These are phyloP conservation scores for Erigeron canadensis DNA, from an alignment of 129 eudicot genomes.

Conservation along the genomic window DNA sequence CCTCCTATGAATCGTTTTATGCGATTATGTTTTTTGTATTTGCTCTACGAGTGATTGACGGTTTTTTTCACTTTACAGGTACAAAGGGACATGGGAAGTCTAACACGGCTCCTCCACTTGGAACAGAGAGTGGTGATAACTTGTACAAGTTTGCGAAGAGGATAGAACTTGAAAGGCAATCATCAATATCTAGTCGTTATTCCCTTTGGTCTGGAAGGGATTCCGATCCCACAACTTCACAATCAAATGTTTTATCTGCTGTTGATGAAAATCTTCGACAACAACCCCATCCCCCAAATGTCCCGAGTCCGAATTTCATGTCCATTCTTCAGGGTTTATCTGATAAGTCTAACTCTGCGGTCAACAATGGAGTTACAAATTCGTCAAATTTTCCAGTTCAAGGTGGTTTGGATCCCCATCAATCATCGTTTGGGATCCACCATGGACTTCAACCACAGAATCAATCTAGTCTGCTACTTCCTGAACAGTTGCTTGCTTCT, in stretches of 20 bases:
- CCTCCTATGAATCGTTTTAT: too few relatives aligned
- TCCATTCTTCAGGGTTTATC: slow-evolving; percentile 69
- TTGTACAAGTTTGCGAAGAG: slow-evolving; percentile 59
- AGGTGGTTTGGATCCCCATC: slow-evolving; percentile 63
- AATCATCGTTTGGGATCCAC: slow-evolving; percentile 51
- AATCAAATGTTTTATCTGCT: slow-evolving; percentile 47
- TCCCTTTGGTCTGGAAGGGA: slow-evolving; percentile 68
- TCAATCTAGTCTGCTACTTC: slow-evolving; percentile 38
- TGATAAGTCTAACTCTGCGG: slow-evolving; percentile 48
- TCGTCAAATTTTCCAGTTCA: slow-evolving; percentile 74
- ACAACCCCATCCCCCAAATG: slow-evolving; percentile 31
- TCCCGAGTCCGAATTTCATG: slow-evolving; percentile 58
- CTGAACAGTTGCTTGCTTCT: slow-evolving; percentile 66
- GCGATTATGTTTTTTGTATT: too few relatives aligned
- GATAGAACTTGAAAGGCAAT: slow-evolving; percentile 78
- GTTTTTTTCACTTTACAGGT: slow-evolving; percentile 41
- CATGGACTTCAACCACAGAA: slow-evolving; percentile 64
- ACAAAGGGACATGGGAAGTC: slow-evolving; percentile 61
- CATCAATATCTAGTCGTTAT: slow-evolving; percentile 50
- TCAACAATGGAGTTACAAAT: slow-evolving; percentile 40
- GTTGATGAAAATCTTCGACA: not conserved
- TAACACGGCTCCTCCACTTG: slow-evolving; percentile 45
- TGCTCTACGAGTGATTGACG: not conserved
- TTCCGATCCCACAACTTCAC: slow-evolving; percentile 48
- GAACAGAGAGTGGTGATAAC: slow-evolving; percentile 58